A percentile compares a stretch with the other conserved stretches of the same genome.
These are phyloP conservation scores for Sutorius australiensis DNA, from an alignment of 768 basidiomycete genomes.

Conservation along the genomic window DNA sequence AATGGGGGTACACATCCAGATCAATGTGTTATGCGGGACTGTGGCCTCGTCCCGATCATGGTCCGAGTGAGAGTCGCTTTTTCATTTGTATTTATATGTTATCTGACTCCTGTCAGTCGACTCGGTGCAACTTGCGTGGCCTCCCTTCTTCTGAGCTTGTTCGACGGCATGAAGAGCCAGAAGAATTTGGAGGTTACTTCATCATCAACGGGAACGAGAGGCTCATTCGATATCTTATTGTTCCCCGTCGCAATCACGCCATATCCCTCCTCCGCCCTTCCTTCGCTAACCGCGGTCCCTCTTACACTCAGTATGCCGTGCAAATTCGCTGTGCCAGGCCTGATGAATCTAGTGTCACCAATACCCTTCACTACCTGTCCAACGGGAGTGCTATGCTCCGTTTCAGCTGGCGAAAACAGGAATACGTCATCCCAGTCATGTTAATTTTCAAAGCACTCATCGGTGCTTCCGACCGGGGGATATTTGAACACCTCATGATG, in stretches of 20 bases:
- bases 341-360: conserved; percentile 91
- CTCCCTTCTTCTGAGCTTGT: conserved; percentile 87
- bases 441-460: conserved; percentile 92
- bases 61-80: conserved; percentile 65
- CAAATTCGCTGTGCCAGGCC: conserved; percentile 93
- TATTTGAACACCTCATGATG: conserved; percentile 96
- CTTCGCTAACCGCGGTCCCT: conserved; percentile 88
- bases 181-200: conserved; percentile 99
- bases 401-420: conserved; percentile 96
- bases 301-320: conserved; percentile 91
- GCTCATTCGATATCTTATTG: conserved; percentile 94
- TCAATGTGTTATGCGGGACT: conserved; percentile 71
- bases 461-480: conserved; percentile 89
- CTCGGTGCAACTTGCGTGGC: conserved; percentile 84
- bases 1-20: conserved; percentile 59
- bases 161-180: conserved; percentile 88
- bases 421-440: conserved; percentile 98
- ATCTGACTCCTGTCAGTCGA: conserved; percentile 52
- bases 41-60: conserved; percentile 95
- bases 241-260: conserved; percentile 94
- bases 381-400: conserved; percentile 96
- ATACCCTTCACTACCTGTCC: conserved; percentile 95
- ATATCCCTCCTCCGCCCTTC: conserved; percentile 89
- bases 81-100: neutral
- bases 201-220: conserved; percentile 99